Percentiles rank a stretch among this genome's conserved stretches.
These are phyloP conservation scores for Aaosphaeria arxii DNA, from an alignment of 2,329 filamentous ascomycete genomes.

Conservation along the genomic window DNA sequence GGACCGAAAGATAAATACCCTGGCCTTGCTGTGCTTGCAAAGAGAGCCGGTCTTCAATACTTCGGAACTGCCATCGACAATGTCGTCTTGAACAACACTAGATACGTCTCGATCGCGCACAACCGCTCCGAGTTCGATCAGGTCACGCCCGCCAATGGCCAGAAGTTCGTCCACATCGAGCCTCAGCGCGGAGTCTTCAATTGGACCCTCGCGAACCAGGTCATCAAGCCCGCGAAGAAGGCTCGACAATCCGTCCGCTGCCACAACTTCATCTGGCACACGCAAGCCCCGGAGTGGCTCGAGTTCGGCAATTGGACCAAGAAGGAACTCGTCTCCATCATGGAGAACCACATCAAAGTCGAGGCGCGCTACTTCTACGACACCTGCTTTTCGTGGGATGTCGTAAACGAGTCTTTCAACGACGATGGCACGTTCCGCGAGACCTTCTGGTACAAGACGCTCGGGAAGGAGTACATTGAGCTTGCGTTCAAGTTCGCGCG, in stretches of 20 bases:
- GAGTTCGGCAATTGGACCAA: conserved; percentile 55
- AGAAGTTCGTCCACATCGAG: conserved; percentile 65
- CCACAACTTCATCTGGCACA: conserved; percentile 59
- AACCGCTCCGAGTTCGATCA: conserved; percentile 61
- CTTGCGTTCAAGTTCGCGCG: conserved; percentile 56
- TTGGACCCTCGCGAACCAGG: conserved; percentile 55
- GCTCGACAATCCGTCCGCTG: conserved; percentile 56
- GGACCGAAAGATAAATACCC: conserved; percentile 9
- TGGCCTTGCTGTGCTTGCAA: conserved; percentile 53
- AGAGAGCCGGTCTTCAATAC: conserved; percentile 54
- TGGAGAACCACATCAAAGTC: conserved; percentile 60
- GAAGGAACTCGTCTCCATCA: conserved; percentile 53
- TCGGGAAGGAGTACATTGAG: conserved; percentile 57
- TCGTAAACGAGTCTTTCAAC: conserved; percentile 62
- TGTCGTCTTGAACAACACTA: conserved; percentile 43
- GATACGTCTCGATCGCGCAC: conserved; percentile 56
- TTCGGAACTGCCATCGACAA: conserved; percentile 61
- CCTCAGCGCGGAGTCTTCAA: conserved; percentile 56
- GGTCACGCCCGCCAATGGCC: conserved; percentile 62
- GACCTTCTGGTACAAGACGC: conserved; percentile 53
- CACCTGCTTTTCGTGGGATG: conserved; percentile 63
- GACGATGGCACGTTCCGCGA: conserved; percentile 56
- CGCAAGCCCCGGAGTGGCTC: conserved; percentile 55
- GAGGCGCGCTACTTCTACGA: conserved; percentile 58
- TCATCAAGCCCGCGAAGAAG: conserved; percentile 39